Base-by-base conservation (phyloP, 768 basidiomycete genomes). In the Paxillus rubicundulus region DNA sequence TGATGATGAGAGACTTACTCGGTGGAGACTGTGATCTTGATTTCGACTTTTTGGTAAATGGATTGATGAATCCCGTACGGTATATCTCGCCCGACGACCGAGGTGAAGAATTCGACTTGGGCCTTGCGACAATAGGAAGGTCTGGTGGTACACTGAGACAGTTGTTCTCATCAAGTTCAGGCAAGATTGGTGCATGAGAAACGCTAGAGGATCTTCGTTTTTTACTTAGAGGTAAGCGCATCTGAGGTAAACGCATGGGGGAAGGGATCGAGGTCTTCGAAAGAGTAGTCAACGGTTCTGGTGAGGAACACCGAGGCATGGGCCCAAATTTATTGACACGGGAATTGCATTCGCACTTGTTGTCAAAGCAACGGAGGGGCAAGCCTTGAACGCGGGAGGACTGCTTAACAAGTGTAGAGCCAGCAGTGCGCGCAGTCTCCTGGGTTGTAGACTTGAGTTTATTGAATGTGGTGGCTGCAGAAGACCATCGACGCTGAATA, bases 21-120 rank as follows among this genome's bases (percentile, higher is more conserved):
- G 45, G 49, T 28, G 53, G 51, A n/a, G 61, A 62, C 2, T 46
- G 43, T 34, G 61, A 53, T 45, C 50, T 50, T 16, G 62, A 47
- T 38, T 57, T 65, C 7, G 54, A 28, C 27, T 32, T 54, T 36
- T 54, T 67, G 16, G 28, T 44, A 10, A 64, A 59, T 13, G 55
- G 59, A 40, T 54, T 64, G 10, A 49, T 28, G 36, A 56, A 67
- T 27, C 37, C 52, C 20, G 50, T 32, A 9, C 58, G 62, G 28
- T 47, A 53, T 16, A n/a, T 34, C 9, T 54, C 52, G 33, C 48
- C 45, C 16, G 54, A 51, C 2, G 45, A 28, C 16, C 10, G 36
- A 9, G 44, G 30, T 27, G 50, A 21, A n/a, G 24, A 30, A 38
- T 21, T 21, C 3, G 18, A 28, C 13, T 9, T 36, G 8, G 12